These are phyloP conservation scores for Xylaria bambusicola DNA, from an alignment of 495 filamentous ascomycete species.

Conservation along the genomic window DNA sequence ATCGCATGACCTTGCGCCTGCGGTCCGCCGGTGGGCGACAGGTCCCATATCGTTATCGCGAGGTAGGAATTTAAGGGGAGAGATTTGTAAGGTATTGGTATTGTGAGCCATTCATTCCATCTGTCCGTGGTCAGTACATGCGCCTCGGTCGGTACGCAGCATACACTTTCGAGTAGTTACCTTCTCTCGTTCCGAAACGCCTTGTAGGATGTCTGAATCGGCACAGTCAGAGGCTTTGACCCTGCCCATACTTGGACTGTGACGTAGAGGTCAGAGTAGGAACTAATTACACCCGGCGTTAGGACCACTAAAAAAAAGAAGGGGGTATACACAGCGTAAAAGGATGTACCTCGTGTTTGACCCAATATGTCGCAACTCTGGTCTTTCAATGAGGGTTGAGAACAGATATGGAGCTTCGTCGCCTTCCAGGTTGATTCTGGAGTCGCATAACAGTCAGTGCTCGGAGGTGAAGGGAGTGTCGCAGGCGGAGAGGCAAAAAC, in stretches of 20 bases:
- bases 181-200: constrained; percentile 74
- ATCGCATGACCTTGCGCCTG: constrained; percentile 70
- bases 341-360: constrained; percentile 65
- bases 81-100: constrained; percentile 80
- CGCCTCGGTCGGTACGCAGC: background rate
- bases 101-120: constrained; percentile 95
- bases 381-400: constrained; percentile 73
- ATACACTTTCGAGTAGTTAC: constrained; percentile 21
- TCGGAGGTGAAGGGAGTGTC: background rate
- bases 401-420: constrained; percentile 75
- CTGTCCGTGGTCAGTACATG: constrained; percentile 34
- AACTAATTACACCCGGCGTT: constrained; percentile 36
- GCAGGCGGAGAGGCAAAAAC: constrained; percentile 23
- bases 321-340: background rate
- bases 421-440: constrained; percentile 83
- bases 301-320: constrained; percentile 6
- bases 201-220: constrained; percentile 89
- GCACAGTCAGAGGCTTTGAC: constrained; percentile 89
- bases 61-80: constrained; percentile 78
- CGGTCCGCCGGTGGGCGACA: constrained; percentile 73
- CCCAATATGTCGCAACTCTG: constrained; percentile 80
- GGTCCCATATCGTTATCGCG: constrained; percentile 93
- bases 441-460: constrained; percentile 13
- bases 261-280: constrained; percentile 84
- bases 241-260: constrained; percentile 94